Conservation (phyloP, 805 yeast genomes). For the Torulaspora indica region DNA sequence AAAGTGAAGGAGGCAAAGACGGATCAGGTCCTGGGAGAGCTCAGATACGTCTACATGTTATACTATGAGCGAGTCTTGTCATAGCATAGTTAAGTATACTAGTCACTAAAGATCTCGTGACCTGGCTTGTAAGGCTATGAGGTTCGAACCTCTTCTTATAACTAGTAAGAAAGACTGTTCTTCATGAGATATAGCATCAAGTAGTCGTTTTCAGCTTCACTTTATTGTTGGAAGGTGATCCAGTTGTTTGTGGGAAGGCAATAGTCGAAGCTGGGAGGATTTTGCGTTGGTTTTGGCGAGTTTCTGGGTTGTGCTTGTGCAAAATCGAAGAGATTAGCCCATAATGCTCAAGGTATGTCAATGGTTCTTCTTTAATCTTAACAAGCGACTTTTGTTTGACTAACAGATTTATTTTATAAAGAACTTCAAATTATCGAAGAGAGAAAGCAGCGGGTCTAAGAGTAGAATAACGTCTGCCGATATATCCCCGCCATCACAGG, state of each 20-base stretch:
- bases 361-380: background rate
- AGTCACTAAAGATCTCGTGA: conserved; percentile 5
- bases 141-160: conserved; percentile 5
- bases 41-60: conserved; percentile 76
- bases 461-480: conserved; percentile 35
- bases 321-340: background rate
- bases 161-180: background rate
- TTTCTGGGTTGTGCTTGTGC: background rate
- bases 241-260: background rate
- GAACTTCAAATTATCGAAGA: conserved; percentile 31
- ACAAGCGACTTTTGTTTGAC: background rate
- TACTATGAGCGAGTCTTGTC: conserved; percentile 57
- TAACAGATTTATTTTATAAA: conserved; percentile 10
- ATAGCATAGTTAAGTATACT: background rate
- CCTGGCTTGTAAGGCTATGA: conserved; percentile 3
- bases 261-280: background rate
- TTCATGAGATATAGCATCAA: background rate
- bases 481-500: conserved; percentile 34
- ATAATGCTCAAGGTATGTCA: conserved; percentile 15
- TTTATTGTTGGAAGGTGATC: background rate
- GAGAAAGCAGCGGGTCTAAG: conserved; percentile 28
- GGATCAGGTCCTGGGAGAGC: conserved; percentile 59
- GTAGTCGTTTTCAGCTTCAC: background rate
- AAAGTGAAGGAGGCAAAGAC: conserved; percentile 56
- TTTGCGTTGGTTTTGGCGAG: background rate